Percentiles rank a stretch among this genome's conserved stretches.
These are phyloP conservation scores for Phytomonas sp. DNA, from an alignment of 208 protist species.

Conservation along the genomic window DNA sequence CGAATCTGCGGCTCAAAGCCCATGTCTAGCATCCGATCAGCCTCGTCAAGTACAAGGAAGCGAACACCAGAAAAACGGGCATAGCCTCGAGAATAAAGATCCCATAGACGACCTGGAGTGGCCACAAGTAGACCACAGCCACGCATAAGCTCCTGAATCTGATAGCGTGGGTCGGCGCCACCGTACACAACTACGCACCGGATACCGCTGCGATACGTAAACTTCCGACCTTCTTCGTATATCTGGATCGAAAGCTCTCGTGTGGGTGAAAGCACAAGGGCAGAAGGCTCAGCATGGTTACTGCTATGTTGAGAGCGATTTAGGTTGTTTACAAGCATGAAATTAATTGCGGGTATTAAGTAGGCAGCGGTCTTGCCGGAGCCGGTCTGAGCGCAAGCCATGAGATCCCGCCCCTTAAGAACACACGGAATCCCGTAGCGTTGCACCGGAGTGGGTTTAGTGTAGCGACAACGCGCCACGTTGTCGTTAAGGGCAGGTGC, in stretches of 20 bases:
- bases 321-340: slow-evolving; percentile 70
- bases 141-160: slow-evolving; percentile 94
- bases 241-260: slow-evolving; percentile 97
- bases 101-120: slow-evolving; percentile 86
- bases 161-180: slow-evolving; percentile 91
- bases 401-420: slow-evolving; percentile 90
- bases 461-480: slow-evolving; percentile 92
- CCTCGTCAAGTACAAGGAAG: slow-evolving; percentile 97
- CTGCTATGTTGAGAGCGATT: slow-evolving; percentile 29
- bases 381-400: slow-evolving; percentile 99
- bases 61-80: slow-evolving; percentile 85
- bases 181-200: slow-evolving; percentile 97
- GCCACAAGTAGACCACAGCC: slow-evolving; percentile 94
- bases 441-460: slow-evolving; percentile 98
- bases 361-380: slow-evolving; percentile 99
- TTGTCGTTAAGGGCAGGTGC: slow-evolving; percentile 88
- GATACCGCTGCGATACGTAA: slow-evolving; percentile 92
- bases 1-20: slow-evolving; percentile 99
- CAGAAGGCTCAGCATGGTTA: slow-evolving; percentile 78
- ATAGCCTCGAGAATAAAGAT: slow-evolving; percentile 80
- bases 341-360: slow-evolving; percentile 95
- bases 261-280: slow-evolving; percentile 96
- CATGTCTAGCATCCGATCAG: slow-evolving; percentile 99
- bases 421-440: slow-evolving; percentile 96
- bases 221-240: slow-evolving; percentile 95